Conservation (phyloP, 495 filamentous ascomycete genomes). For the Penicillium cataractarum region DNA sequence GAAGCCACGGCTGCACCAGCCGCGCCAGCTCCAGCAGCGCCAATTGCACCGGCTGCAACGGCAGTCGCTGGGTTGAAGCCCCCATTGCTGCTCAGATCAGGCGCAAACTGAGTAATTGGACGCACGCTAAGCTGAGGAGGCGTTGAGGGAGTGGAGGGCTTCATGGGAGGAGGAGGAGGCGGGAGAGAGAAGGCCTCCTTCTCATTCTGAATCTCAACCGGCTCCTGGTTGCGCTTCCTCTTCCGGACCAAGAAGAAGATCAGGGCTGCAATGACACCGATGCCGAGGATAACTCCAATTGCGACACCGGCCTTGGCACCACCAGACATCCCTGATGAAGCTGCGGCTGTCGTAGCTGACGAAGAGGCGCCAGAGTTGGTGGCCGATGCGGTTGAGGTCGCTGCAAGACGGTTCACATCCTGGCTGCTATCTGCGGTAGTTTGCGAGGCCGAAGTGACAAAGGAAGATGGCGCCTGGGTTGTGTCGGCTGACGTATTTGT, state of each 20-base stretch:
- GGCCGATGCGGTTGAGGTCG: constrained; percentile 19
- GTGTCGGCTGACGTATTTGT: constrained; percentile 5
- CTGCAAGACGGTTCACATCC: constrained; percentile 18
- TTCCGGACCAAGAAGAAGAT: constrained; percentile 69
- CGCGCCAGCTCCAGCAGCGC: constrained; percentile 29
- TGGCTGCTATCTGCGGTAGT: constrained; percentile 19
- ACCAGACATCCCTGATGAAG: constrained; percentile 22
- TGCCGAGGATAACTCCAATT: constrained; percentile 71
- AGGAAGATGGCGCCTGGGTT: constrained; percentile 12
- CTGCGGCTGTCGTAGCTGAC: constrained; percentile 17
- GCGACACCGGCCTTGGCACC: constrained; percentile 83
- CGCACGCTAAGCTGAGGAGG: constrained; percentile 85
- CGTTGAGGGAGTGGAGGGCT: constrained; percentile 49
- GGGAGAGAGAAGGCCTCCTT: constrained; percentile 42
- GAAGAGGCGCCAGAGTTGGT: constrained; percentile 22
- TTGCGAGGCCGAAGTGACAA: constrained; percentile 27
- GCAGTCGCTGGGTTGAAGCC: constrained; percentile 36
- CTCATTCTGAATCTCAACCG: constrained; percentile 50
- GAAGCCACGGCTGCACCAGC: constrained; percentile 35
- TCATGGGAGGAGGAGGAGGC: constrained; percentile 40
- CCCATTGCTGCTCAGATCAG: constrained; percentile 58
- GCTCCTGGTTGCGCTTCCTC: constrained; percentile 62
- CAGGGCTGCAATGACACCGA: constrained; percentile 63
- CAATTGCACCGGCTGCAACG: constrained; percentile 28
- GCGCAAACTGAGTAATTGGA: constrained; percentile 85